Conservation (phyloP, 805 yeast species). For the Barnettozyma wickerhamii region DNA sequence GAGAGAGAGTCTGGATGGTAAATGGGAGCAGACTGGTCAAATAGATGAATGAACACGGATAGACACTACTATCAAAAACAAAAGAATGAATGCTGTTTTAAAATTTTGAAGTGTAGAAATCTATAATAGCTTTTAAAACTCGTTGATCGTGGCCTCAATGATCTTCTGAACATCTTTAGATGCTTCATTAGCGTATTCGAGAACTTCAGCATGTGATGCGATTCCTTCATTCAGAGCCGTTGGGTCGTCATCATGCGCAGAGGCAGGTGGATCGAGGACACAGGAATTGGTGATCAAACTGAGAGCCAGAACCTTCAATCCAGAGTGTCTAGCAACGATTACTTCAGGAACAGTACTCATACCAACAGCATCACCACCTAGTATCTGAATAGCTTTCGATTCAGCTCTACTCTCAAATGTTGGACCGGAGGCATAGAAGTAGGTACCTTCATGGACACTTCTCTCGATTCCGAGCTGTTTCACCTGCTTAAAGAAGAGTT, state of each 20-base stretch:
- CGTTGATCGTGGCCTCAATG: constrained; percentile 57
- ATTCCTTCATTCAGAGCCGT: constrained; percentile 59
- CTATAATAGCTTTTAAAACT: constrained; percentile 16
- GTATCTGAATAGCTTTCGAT: constrained; percentile 59
- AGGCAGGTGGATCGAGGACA: constrained; percentile 63
- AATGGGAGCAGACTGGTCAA: constrained; percentile 97
- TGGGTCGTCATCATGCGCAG: constrained; percentile 54
- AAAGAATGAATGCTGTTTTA: neutral
- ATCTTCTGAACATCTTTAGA: constrained; percentile 74
- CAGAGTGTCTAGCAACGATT: constrained; percentile 85
- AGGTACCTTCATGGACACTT: constrained; percentile 79
- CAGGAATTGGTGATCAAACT: constrained; percentile 85
- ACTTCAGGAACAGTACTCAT: constrained; percentile 99
- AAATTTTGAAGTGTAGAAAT: too few relatives aligned
- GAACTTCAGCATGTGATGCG: constrained; percentile 91
- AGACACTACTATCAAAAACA: too few relatives aligned
- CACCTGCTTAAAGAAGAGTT: constrained; percentile 52
- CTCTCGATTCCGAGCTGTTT: constrained; percentile 46
- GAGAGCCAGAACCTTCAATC: constrained; percentile 76
- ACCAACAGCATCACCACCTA: constrained; percentile 95
- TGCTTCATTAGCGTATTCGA: constrained; percentile 76
- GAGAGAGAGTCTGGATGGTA: constrained; percentile 90
- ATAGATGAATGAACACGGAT: constrained; percentile 80
- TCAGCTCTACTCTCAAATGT: constrained; percentile 93
- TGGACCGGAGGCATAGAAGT: constrained; percentile 86